A percentile compares a stretch with the other conserved stretches of the same genome.
Conservation (phyloP, 73 alveolate genomes). For the Stentor coeruleus region DNA sequence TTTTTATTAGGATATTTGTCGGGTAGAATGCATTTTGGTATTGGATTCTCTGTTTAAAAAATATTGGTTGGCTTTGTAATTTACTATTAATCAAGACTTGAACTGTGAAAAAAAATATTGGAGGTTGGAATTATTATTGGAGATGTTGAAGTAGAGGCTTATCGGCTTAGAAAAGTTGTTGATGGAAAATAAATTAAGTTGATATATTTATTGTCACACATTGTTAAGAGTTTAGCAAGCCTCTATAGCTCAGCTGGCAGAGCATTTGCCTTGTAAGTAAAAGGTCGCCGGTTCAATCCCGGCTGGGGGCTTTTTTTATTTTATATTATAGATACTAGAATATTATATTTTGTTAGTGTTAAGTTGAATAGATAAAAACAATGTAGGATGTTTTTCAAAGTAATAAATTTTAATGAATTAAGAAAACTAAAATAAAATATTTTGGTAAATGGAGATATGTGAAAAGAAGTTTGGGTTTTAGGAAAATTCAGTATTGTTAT, state of each 20-base stretch:
- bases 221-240: background rate
- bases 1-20: too few relatives aligned
- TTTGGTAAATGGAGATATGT: too few relatives aligned
- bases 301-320: conserved; percentile 26
- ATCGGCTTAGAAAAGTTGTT: background rate
- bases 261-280: conserved; percentile 28
- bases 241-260: conserved; percentile 30
- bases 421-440: too few relatives aligned
- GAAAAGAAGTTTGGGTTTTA: too few relatives aligned
- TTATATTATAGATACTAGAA: background rate
- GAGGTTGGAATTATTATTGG: background rate
- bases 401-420: too few relatives aligned
- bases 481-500: too few relatives aligned
- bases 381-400: background rate
- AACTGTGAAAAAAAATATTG: background rate
- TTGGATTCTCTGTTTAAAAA: too few relatives aligned
- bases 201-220: background rate
- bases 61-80: too few relatives aligned
- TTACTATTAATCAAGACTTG: too few relatives aligned
- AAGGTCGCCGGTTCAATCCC: conserved; percentile 30
- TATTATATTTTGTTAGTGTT: background rate
- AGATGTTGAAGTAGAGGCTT: background rate
- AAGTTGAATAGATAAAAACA: too few relatives aligned
- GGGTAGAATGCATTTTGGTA: too few relatives aligned
- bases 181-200: background rate